phyloP scores from a whole-genome alignment of 1,139 yeast species.

The Scheffersomyces titani region DNA sequence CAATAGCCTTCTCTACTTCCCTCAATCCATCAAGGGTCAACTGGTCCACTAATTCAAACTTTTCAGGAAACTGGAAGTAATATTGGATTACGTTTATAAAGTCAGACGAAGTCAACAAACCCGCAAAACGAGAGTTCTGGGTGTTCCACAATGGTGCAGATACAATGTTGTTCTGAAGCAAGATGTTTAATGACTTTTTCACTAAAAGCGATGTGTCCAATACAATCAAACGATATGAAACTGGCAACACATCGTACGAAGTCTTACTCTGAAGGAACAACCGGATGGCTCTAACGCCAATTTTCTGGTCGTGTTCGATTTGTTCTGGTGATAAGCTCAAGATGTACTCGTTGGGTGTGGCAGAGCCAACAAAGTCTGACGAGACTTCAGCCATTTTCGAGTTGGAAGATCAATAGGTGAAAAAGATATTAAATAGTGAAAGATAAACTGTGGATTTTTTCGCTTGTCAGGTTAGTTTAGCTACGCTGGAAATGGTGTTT shows the following conservation, averaged over 20 bases:
- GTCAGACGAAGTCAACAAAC: slow-evolving; percentile 87
- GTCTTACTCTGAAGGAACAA: slow-evolving; percentile 86
- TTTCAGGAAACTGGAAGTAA: slow-evolving; percentile 88
- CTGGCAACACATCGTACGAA: slow-evolving; percentile 95
- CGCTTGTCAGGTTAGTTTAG: neutral
- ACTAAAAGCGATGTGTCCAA: slow-evolving; percentile 90
- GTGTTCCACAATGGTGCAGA: slow-evolving; percentile 98
- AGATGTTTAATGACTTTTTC: slow-evolving; percentile 85
- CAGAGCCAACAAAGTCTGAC: slow-evolving; percentile 18
- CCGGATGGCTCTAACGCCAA: slow-evolving; percentile 77
- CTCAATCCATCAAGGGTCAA: slow-evolving; percentile 81
- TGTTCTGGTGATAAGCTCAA: slow-evolving; percentile 44
- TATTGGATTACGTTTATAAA: slow-evolving; percentile 95
- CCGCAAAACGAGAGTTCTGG: slow-evolving; percentile 87
- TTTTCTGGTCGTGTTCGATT: slow-evolving; percentile 59
- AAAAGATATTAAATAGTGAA: neutral
- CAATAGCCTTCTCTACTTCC: slow-evolving; percentile 85
- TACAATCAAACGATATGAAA: slow-evolving; percentile 88
- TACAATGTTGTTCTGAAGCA: slow-evolving; percentile 90
- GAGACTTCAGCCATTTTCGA: slow-evolving; percentile 18
- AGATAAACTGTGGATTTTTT: neutral
- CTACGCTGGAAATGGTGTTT: neutral
- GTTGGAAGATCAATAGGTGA: neutral
- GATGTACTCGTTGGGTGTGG: slow-evolving; percentile 48
- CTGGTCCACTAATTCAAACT: slow-evolving; percentile 85